phyloP scores from a whole-genome alignment of 2,329 filamentous ascomycete species.

The Pseudogymnoascus sp. region DNA sequence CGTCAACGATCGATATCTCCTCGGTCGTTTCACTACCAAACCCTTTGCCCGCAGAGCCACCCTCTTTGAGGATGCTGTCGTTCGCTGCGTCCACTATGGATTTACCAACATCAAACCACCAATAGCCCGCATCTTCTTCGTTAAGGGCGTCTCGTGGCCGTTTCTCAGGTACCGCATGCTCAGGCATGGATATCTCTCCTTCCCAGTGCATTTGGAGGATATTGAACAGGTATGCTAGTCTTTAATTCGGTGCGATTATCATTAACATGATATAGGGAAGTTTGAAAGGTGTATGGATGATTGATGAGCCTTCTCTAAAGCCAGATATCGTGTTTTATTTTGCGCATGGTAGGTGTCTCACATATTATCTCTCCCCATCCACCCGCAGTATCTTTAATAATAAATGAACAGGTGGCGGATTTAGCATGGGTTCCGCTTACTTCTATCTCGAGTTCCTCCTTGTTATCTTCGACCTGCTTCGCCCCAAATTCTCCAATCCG shows the following conservation, averaged over 20 bases:
- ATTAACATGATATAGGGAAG: slow-evolving; percentile 30
- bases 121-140: slow-evolving; percentile 70
- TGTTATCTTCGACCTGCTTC: slow-evolving; percentile 59
- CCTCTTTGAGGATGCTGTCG: slow-evolving; percentile 67
- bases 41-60: slow-evolving; percentile 63
- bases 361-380: not conserved
- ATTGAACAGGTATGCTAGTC: slow-evolving; percentile 40
- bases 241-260: slow-evolving; percentile 10
- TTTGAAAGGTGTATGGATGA: slow-evolving; percentile 63
- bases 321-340: slow-evolving; percentile 79
- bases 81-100: slow-evolving; percentile 70
- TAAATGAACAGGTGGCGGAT: slow-evolving; percentile 58
- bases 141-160: slow-evolving; percentile 61
- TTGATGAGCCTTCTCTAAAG: slow-evolving; percentile 47
- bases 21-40: slow-evolving; percentile 37
- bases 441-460: slow-evolving; percentile 83
- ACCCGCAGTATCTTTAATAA: not conserved
- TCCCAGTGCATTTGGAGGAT: slow-evolving; percentile 57
- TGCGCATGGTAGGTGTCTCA: slow-evolving; percentile 54
- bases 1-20: slow-evolving; percentile 48
- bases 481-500: slow-evolving; percentile 63
- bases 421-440: slow-evolving; percentile 71
- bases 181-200: slow-evolving; percentile 57
- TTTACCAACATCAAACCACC: slow-evolving; percentile 62
- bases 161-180: slow-evolving; percentile 71